phyloP scores from a whole-genome alignment of 257 asterid genomes.

The Mitragyna speciosa region DNA sequence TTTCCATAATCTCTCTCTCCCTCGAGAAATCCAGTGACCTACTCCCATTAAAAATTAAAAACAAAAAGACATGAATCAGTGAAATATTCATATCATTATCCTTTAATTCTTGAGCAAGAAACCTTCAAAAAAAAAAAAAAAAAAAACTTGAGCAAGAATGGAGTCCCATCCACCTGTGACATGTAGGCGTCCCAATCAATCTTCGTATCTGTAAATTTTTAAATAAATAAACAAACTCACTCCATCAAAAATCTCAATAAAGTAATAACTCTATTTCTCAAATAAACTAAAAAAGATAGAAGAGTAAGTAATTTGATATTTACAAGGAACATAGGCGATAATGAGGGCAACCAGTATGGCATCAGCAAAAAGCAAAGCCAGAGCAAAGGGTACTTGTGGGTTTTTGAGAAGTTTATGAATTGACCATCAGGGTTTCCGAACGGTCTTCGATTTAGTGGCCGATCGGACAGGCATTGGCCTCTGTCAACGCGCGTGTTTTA shows the following conservation, averaged over 20 bases:
- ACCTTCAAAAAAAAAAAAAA: too few species aligned
- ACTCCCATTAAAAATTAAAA: neutral
- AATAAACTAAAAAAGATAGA: neutral
- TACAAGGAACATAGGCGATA: constrained; percentile 85
- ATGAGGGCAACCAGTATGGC: constrained; percentile 63
- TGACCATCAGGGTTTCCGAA: constrained; percentile 19
- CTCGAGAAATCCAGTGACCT: constrained; percentile 78
- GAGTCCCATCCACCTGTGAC: constrained; percentile 67
- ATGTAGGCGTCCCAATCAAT: constrained; percentile 99
- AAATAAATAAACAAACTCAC: neutral
- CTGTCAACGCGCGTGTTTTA: neutral
- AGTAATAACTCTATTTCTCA: neutral
- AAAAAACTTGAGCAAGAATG: neutral
- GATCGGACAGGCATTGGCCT: constrained; percentile 34
- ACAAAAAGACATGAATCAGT: neutral
- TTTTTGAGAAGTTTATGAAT: constrained; percentile 24
- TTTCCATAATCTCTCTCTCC: constrained; percentile 94
- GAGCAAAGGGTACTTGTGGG: constrained; percentile 45
- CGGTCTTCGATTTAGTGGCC: constrained; percentile 28
- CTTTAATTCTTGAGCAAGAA: too few species aligned
- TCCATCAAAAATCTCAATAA: neutral
- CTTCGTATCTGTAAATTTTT: constrained; percentile 69
- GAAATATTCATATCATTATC: neutral
- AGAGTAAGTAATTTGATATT: constrained; percentile 12
- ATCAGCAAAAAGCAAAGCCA: constrained; percentile 63